These are phyloP conservation scores for Candida stauntonica DNA, from an alignment of 805 yeast genomes.

Conservation along the genomic window DNA sequence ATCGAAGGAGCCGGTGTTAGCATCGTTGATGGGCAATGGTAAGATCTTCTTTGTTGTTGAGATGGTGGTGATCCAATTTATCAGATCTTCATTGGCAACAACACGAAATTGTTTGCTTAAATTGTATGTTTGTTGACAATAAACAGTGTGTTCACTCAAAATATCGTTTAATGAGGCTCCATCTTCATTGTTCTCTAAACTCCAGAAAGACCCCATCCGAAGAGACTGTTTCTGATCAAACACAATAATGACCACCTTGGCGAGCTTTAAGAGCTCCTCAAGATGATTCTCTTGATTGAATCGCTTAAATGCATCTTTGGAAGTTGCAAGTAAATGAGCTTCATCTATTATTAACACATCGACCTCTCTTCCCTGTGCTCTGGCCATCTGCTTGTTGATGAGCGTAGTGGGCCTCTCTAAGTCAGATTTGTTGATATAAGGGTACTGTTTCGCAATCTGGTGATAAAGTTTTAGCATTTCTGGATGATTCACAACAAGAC, in stretches of 20 bases:
- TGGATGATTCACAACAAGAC: constrained; percentile 42
- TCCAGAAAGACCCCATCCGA: constrained; percentile 45
- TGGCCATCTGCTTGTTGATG: constrained; percentile 28
- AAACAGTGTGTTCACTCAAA: not conserved
- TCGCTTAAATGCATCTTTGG: constrained; percentile 41
- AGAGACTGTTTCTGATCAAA: constrained; percentile 43
- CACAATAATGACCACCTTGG: constrained; percentile 38
- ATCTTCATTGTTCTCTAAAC: constrained; percentile 21
- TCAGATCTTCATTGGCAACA: constrained; percentile 34
- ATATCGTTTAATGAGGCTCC: constrained; percentile 32
- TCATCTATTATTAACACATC: constrained; percentile 43
- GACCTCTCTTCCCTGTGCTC: constrained; percentile 8
- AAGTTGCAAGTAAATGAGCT: constrained; percentile 40
- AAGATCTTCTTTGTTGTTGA: constrained; percentile 33
- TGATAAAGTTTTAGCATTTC: constrained; percentile 43
- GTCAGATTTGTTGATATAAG: constrained; percentile 34
- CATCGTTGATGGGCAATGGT: constrained; percentile 30
- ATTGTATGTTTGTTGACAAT: constrained; percentile 19
- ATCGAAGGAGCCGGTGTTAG: constrained; percentile 22
- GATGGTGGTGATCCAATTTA: constrained; percentile 37
- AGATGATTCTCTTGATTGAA: constrained; percentile 42
- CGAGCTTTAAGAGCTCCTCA: constrained; percentile 35
- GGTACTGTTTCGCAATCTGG: constrained; percentile 34
- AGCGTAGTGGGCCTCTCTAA: constrained; percentile 44
- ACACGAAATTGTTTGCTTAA: constrained; percentile 40